Evolutionary conservation across 2,329 filamentous ascomycete species (phyloP).

Genomic region (Fonsecaea pugnacius): DNA sequence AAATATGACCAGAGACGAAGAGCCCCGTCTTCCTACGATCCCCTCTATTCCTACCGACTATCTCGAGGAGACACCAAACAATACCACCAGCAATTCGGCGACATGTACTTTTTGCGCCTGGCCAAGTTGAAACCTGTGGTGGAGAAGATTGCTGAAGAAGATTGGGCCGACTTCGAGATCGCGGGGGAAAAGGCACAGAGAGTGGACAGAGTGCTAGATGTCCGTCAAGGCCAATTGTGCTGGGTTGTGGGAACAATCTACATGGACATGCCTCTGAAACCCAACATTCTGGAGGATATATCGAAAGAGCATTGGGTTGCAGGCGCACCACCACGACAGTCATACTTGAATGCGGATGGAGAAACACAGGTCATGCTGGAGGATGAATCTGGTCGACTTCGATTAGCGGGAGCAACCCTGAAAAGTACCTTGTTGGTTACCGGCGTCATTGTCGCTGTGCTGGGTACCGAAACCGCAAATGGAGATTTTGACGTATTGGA

Average conservation of each 20-base stretch:
- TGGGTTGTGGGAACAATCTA: slow-evolving; percentile 95
- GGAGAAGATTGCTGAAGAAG: slow-evolving; percentile 71
- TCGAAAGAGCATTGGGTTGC: slow-evolving; percentile 95
- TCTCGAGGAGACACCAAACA: slow-evolving; percentile 66
- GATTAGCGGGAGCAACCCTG: slow-evolving; percentile 73
- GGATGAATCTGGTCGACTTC: slow-evolving; percentile 89
- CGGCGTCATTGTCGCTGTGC: slow-evolving; percentile 88
- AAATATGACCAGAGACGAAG: slow-evolving; percentile 56
- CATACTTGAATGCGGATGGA: slow-evolving; percentile 69
- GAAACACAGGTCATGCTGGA: slow-evolving; percentile 82
- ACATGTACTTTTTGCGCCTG: slow-evolving; percentile 95
- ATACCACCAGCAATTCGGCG: slow-evolving; percentile 93
- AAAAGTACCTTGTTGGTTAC: slow-evolving; percentile 77
- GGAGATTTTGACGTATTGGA: slow-evolving; percentile 93
- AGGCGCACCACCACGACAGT: slow-evolving; percentile 74
- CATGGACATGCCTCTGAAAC: slow-evolving; percentile 96
- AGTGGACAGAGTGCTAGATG: slow-evolving; percentile 89
- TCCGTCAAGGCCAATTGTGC: slow-evolving; percentile 91
- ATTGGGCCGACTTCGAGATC: slow-evolving; percentile 78
- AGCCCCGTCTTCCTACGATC: slow-evolving; percentile 66
- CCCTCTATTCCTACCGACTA: slow-evolving; percentile 75
- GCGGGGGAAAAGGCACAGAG: slow-evolving; percentile 73
- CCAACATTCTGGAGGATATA: slow-evolving; percentile 93
- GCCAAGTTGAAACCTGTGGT: slow-evolving; percentile 84
- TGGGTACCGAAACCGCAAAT: slow-evolving; percentile 90